Evolutionary conservation across 306 rosid species (phyloP), one percentile per base, ranked within the genome.

Genomic region (Cucurbita moschata): DNA sequence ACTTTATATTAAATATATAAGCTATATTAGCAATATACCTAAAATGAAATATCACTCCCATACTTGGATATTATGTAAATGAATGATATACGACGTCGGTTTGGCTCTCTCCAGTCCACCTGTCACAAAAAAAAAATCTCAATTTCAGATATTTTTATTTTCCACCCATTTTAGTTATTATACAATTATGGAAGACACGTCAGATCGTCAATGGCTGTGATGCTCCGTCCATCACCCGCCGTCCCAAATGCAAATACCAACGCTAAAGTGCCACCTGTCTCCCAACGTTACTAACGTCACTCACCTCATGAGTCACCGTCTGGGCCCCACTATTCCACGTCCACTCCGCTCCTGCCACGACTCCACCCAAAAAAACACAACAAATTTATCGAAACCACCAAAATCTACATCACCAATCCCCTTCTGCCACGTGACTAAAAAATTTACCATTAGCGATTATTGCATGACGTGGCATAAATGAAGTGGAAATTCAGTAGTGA

Each of bases 191-290:
- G 59, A 26, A 59, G 57, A 70, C 74, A 70, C 58, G 74, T 49
- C 46, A 26, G 74, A 47, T 70, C 46, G 73, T 50, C 43, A 47
- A 68, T 7, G 56, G 73, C 73, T 42, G 74, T 49, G 74, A 68
- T 1, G 55, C 15, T 50, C 46, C 74, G 14, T 69, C 56, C 14
- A 49, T 70, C 74, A 70, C 44, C 59, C 44, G 74, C 59, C 74
- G 74, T 70, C 74, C 74, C 58, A 70, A 14, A 50, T 26, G 14
- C 59, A 7, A 50, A 68, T 68, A 7, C 23, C 58, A 7, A 47
- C 73, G 10, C 14, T 12, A 3, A 14, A 55, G 13, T 14, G 74
- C 58, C 74, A 69, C 74, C 58, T 69, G 74, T 69, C 42, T 14
- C 52, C 73, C 55, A 68, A 68, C 16, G 1, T 52, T 15, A 10